Base-by-base conservation (phyloP, 2,329 filamentous ascomycete species). In the Fusarium lateritium region DNA sequence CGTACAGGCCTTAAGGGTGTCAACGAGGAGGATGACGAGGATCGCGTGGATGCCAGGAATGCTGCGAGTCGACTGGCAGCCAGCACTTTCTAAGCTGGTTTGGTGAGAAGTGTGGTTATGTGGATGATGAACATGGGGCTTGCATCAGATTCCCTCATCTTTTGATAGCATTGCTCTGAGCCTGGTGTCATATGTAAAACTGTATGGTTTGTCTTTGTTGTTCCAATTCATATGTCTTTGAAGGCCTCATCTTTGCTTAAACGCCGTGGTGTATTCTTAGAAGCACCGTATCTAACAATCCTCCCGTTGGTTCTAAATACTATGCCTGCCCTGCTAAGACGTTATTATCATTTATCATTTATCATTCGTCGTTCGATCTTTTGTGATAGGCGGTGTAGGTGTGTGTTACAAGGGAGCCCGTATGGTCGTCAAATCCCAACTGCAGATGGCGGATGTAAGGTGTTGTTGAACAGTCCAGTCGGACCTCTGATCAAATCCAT, bases 11-110 rank as follows among this genome's bases (percentile, higher is more conserved):
- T 93, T 71, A 83, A 85, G 60, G 88, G 88, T 22, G 79, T 92
- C 49, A 84, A 86, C 65, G 92, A 95, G 76, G 93, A 97, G 76
- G 95, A 94, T 69, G 92, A 98, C 75, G 94, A 97, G 75, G 96
- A 99, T 80, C 88, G 94, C 56, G 90, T 99, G 62, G 96, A 99
- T 85, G 96, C 96, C 42, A 89, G 93, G 79, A 99, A 98, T 82
- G 96, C 96, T 54, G 96, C 96, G 36, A 97, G 93, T 81, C 88
- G 96, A 76, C 84, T 99, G 82, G 96, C 95, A 47, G 93, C 94
- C 71, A 98, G 94, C 83, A 98, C 95, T 19, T 98, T 98, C 79
- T 98, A 67, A 74, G 55, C 83, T 75, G 54, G 45, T 31, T 43
- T 43, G 47, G 24, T 38, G 31, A 26, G 28, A 54, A 51, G 50